Evolutionary conservation across 441 rosid genomes (phyloP).

Genomic region (Metrosideros polymorpha): DNA sequence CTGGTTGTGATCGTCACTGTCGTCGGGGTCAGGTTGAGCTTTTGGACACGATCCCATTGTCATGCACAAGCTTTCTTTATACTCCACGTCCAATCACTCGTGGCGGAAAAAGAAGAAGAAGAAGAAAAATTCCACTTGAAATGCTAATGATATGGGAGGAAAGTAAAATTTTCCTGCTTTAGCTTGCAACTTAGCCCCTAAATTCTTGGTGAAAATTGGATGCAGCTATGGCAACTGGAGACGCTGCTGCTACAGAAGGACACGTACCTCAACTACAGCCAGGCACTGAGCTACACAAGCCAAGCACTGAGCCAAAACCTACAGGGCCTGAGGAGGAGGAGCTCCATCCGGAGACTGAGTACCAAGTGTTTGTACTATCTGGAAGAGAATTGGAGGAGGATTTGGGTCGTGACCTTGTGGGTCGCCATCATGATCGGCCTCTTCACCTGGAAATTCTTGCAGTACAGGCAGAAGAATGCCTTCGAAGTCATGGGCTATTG

Average conservation of each 20-base stretch:
- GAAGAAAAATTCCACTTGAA: neutral
- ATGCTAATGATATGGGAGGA: constrained; percentile 6
- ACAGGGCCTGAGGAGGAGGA: constrained; percentile 31
- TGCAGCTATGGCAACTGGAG: constrained; percentile 62
- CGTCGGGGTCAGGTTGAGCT: neutral
- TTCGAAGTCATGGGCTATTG: constrained; percentile 58
- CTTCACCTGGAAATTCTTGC: constrained; percentile 46
- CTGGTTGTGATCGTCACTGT: neutral
- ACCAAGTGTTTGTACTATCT: constrained; percentile 31
- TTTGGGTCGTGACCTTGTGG: constrained; percentile 58
- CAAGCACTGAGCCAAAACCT: constrained; percentile 60
- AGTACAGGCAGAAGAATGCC: constrained; percentile 40
- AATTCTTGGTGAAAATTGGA: neutral
- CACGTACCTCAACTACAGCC: constrained; percentile 51
- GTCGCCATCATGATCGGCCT: constrained; percentile 38
- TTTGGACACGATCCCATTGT: neutral
- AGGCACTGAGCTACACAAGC: constrained; percentile 56
- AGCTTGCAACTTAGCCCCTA: neutral
- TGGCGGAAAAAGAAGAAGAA: neutral
- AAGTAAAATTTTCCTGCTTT: constrained; percentile 3
- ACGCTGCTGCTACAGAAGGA: constrained; percentile 55
- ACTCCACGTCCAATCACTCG: no score
- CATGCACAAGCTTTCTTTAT: neutral
- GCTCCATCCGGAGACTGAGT: constrained; percentile 36
- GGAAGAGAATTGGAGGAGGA: constrained; percentile 53